These are phyloP conservation scores for Fusarium chaquense DNA, from an alignment of 2,329 filamentous ascomycete species.

Conservation along the genomic window DNA sequence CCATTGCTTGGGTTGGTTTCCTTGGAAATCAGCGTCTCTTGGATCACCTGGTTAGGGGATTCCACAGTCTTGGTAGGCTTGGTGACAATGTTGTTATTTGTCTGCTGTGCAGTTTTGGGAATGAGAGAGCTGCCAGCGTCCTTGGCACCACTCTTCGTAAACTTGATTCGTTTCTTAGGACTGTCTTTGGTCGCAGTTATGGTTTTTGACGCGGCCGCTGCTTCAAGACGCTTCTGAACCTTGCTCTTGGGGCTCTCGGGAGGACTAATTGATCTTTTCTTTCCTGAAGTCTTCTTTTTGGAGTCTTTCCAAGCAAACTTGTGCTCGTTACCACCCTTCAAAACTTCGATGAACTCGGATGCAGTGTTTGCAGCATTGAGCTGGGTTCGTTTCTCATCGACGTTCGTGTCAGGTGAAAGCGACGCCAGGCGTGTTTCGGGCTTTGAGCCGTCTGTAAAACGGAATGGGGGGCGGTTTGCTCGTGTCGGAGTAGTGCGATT, in stretches of 20 bases:
- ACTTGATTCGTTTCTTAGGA: slow-evolving; percentile 18
- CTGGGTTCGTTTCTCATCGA: slow-evolving; percentile 12
- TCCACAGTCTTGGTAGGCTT: not conserved
- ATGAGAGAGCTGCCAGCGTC: not conserved
- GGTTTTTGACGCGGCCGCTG: slow-evolving; percentile 1
- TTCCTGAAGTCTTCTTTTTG: not conserved
- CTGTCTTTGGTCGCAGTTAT: slow-evolving; percentile 1
- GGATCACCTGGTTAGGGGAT: not conserved
- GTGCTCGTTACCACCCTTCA: slow-evolving; percentile 28
- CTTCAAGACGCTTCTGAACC: slow-evolving; percentile 17
- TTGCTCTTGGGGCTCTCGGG: slow-evolving; percentile 23
- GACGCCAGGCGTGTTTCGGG: slow-evolving; percentile 23
- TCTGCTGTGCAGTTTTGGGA: not conserved
- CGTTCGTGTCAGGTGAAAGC: slow-evolving; percentile 9
- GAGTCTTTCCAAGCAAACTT: slow-evolving; percentile 13
- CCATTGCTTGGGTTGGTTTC: not conserved
- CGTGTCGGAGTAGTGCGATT: slow-evolving; percentile 28
- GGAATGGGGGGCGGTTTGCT: slow-evolving; percentile 27
- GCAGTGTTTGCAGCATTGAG: slow-evolving; percentile 14
- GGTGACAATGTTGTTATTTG: not conserved
- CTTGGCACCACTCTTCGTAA: not conserved
- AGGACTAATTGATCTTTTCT: slow-evolving; percentile 7
- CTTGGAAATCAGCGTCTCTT: slow-evolving; percentile 1
- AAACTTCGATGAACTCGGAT: slow-evolving; percentile 28
- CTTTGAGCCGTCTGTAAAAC: slow-evolving; percentile 40